Base-by-base conservation (phyloP, 768 basidiomycete species). In the Cubamyces lactineus region DNA sequence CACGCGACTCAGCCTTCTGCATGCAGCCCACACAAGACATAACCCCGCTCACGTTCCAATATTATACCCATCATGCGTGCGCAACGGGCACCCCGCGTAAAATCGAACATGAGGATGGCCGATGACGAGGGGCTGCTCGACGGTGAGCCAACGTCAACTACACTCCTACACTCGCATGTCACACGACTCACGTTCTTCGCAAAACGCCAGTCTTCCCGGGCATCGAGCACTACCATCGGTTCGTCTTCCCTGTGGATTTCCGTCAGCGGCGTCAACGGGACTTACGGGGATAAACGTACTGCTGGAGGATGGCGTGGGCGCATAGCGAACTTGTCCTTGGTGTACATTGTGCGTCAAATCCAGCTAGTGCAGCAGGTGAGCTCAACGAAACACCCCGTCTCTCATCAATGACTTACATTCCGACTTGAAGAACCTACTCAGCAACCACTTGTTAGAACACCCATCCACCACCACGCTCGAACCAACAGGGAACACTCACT, bases 51-150 rank as follows among this genome's bases (percentile, higher is more conserved):
- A 88, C 85, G 86, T 87, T 74, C 92, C 95, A 59, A 97, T 86
- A 69, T 96, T 97, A 74, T 81, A 91, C 4, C 95, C 95, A 59
- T 97, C 95, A 54, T 88, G 83, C 2, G 96, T 97, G 48, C 93
- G 82, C 46, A 98, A 70, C 4, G 94, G 94, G 26, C 93, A 93
- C 16, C 93, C 95, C 3, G 95, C 96, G 71, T 95, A 96, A 73
- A 98, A 98, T 19, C 93, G 83, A 30, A 94, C 81, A 61, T 85
- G 72, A 5, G 92, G 91, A 28, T 78, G 67, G 4, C 85, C 88
- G 1, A 74, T 77, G 41, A 93, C 91, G 56, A 88, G 77, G 0
- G 92, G 93, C 91, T 94, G 62, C 8, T 53, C 41, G 53, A 41
- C 39, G 21, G 50, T 34, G 13, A 42, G 24, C 50, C 57, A 57